Evolutionary conservation across 2,329 filamentous ascomycete species (phyloP).

Genomic region (Cladosporium austrohemisphaericum): DNA sequence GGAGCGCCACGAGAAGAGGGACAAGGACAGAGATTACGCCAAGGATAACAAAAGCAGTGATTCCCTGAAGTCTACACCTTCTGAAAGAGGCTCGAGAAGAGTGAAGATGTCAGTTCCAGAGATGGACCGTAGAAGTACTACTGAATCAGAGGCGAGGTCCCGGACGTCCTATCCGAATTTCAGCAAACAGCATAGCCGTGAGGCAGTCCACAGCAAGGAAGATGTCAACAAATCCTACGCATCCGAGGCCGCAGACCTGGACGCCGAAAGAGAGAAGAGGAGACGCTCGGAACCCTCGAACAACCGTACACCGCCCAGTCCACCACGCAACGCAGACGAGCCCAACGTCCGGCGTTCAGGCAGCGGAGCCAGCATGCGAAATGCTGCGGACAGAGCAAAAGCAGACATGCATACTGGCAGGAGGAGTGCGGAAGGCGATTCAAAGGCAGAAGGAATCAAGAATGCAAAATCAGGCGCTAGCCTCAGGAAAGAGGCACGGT

Average conservation of each 20-base stretch:
- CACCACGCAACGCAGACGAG: conserved; percentile 44
- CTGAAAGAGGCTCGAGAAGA: conserved; percentile 17
- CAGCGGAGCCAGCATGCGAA: conserved; percentile 43
- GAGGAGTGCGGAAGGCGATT: conserved; percentile 40
- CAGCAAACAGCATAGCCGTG: conserved; percentile 89
- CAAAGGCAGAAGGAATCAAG: conserved; percentile 36
- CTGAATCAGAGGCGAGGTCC: conserved; percentile 35
- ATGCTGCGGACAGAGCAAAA: conserved; percentile 35
- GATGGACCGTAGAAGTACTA: conserved; percentile 42
- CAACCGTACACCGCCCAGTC: conserved; percentile 43
- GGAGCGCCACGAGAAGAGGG: conserved; percentile 20
- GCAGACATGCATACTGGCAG: conserved; percentile 37
- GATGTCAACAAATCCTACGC: conserved; percentile 31
- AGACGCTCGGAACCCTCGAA: conserved; percentile 29
- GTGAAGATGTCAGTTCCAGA: conserved; percentile 39
- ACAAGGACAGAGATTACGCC: conserved; percentile 23
- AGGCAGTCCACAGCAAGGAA: conserved; percentile 63
- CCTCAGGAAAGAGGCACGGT: conserved; percentile 37
- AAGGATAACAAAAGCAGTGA: conserved; percentile 18
- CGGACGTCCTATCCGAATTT: conserved; percentile 72
- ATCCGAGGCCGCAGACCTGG: conserved; percentile 43
- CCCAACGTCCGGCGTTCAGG: conserved; percentile 43
- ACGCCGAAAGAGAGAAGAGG: conserved; percentile 27
- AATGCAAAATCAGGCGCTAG: conserved; percentile 41
- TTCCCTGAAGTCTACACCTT: conserved; percentile 21